A percentile compares a stretch with the other conserved stretches of the same genome.
These are phyloP conservation scores for Pythium grandisporangium DNA, from an alignment of 352 stramenopile species.

Conservation along the genomic window DNA sequence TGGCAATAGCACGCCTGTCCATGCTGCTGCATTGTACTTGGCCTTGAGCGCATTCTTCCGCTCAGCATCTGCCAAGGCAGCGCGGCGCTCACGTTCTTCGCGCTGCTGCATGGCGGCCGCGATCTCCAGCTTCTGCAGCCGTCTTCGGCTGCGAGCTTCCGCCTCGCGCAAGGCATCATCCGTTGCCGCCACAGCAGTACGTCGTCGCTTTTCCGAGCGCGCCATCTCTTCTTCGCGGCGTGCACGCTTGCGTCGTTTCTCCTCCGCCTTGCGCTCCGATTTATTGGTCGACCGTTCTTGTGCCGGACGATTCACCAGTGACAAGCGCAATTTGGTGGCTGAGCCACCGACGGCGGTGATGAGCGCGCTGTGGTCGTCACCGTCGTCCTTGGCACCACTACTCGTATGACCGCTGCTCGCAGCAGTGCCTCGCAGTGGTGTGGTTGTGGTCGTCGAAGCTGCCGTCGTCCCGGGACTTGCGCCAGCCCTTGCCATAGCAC, in stretches of 20 bases:
- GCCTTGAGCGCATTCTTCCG: conserved; percentile 31
- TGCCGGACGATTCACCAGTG: conserved; percentile 54
- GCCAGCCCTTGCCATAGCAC: too few species aligned
- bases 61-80: conserved; percentile 34
- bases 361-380: too few species aligned
- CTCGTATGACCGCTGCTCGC: conserved; percentile 2
- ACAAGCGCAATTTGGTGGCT: conserved; percentile 45
- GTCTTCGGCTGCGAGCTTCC: conserved; percentile 57
- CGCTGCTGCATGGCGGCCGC: conserved; percentile 43
- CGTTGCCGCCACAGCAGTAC: conserved; percentile 66
- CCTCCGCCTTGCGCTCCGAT: conserved; percentile 76
- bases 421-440: conserved; percentile 1
- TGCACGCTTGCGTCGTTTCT: conserved; percentile 67
- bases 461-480: too few species aligned
- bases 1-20: conserved; percentile 49
- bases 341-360: too few species aligned
- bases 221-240: conserved; percentile 74
- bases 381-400: conserved; percentile 10
- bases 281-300: conserved; percentile 78
- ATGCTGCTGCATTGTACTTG: conserved; percentile 51
- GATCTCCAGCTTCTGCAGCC: conserved; percentile 61
- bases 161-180: conserved; percentile 76
- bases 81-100: conserved; percentile 48
- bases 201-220: conserved; percentile 59
- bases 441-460: too few species aligned